Percentiles rank a stretch among this genome's conserved stretches.
phyloP scores from a whole-genome alignment of 768 basidiomycete species.

The Chiua virens region DNA sequence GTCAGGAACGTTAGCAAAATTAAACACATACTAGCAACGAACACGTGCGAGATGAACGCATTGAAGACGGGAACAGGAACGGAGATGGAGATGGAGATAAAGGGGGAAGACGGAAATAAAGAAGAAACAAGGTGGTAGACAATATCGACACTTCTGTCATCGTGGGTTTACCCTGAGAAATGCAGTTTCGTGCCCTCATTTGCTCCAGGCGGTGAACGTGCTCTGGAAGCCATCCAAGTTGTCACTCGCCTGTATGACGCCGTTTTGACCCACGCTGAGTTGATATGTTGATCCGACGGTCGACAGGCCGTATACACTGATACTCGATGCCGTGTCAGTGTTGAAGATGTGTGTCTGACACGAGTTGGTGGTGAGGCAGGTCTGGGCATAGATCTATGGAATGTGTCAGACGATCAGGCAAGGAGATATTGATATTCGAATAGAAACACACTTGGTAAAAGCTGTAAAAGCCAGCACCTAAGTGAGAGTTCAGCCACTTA shows the following conservation, averaged over 20 bases:
- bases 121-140: too few relatives aligned
- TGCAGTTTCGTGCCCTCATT: not conserved
- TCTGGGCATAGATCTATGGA: slow-evolving; percentile 36
- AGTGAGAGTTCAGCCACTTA: slow-evolving; percentile 20
- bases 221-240: slow-evolving; percentile 43
- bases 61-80: too few relatives aligned
- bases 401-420: not conserved
- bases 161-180: not conserved
- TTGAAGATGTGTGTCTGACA: slow-evolving; percentile 46
- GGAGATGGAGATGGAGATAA: too few relatives aligned
- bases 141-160: not conserved
- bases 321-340: slow-evolving; percentile 37
- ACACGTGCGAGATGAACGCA: too few relatives aligned
- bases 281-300: slow-evolving; percentile 43
- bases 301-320: slow-evolving; percentile 44
- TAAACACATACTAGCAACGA: too few relatives aligned
- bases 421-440: not conserved
- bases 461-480: slow-evolving; percentile 49
- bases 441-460: slow-evolving; percentile 40
- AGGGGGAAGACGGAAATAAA: too few relatives aligned
- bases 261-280: slow-evolving; percentile 37
- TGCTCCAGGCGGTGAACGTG: slow-evolving; percentile 33
- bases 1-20: too few relatives aligned
- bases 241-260: slow-evolving; percentile 33
- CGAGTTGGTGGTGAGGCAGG: slow-evolving; percentile 33